These are phyloP conservation scores for Globisporangium perplexum DNA, from an alignment of 352 stramenopile genomes.

Conservation along the genomic window DNA sequence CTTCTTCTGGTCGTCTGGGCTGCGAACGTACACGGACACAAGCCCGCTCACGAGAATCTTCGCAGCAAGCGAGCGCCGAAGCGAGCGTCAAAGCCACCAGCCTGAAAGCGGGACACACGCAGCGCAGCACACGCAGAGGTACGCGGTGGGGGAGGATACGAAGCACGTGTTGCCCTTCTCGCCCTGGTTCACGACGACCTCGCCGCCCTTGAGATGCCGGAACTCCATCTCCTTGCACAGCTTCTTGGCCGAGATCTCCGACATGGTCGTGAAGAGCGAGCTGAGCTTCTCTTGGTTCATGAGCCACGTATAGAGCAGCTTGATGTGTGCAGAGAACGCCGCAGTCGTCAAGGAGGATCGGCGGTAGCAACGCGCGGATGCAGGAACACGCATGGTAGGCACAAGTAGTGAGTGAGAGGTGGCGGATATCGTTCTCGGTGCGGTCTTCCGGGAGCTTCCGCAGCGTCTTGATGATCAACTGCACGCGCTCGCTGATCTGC, in stretches of 20 bases:
- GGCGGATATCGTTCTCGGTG: constrained; percentile 51
- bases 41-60: constrained; percentile 81
- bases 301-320: constrained; percentile 75
- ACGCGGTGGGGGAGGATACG: constrained; percentile 17
- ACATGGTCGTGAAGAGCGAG: constrained; percentile 83
- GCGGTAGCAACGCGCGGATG: constrained; percentile 4
- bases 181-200: constrained; percentile 78
- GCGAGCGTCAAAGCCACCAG: not conserved
- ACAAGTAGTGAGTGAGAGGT: too few species aligned
- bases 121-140: not conserved
- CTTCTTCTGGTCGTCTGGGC: constrained; percentile 58
- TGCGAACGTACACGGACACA: constrained; percentile 68
- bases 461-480: constrained; percentile 67
- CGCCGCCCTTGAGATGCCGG: constrained; percentile 50
- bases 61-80: not conserved
- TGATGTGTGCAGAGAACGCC: constrained; percentile 28
- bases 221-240: constrained; percentile 87
- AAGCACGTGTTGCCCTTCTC: constrained; percentile 86
- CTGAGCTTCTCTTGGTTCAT: constrained; percentile 87
- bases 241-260: constrained; percentile 78
- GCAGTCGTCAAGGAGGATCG: constrained; percentile 5
- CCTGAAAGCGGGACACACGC: not conserved
- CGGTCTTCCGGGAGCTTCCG: constrained; percentile 61
- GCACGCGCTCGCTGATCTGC: constrained; percentile 53
- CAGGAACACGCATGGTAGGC: too few species aligned